phyloP scores from a whole-genome alignment of 176 grass and related monocot species.

The Secale cereale region DNA sequence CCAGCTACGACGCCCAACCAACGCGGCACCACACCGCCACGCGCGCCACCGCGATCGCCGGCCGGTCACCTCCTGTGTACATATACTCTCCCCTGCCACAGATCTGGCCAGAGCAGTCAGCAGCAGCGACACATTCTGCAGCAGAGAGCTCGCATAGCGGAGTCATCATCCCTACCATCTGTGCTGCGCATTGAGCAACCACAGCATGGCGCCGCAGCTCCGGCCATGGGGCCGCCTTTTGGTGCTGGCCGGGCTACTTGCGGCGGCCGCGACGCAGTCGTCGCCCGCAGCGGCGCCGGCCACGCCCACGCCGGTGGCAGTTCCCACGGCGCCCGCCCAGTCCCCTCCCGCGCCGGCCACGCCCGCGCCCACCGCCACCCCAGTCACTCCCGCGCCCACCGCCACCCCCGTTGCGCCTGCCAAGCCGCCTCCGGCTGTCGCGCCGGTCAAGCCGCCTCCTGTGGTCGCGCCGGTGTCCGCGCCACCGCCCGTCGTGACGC shows the following conservation, averaged over 20 bases:
- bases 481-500: background rate
- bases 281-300: constrained; percentile 19
- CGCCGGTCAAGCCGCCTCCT: constrained; percentile 3
- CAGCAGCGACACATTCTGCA: background rate
- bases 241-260: constrained; percentile 6
- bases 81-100: background rate
- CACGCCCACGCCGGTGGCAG: background rate
- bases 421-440: background rate
- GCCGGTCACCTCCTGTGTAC: background rate
- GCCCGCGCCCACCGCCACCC: constrained; percentile 3
- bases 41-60: background rate
- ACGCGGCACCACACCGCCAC: background rate
- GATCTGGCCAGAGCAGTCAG: background rate
- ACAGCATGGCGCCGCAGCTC: constrained; percentile 6
- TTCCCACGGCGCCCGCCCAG: background rate
- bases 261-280: constrained; percentile 24
- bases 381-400: background rate
- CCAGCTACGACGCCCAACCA: background rate
- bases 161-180: too few relatives aligned
- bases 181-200: background rate
- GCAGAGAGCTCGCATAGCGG: background rate
- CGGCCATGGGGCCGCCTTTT: constrained; percentile 2
- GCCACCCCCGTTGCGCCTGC: background rate
- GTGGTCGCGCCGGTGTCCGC: background rate
- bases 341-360: constrained; percentile 11